A percentile compares a stretch with the other conserved stretches of the same genome.
These are phyloP conservation scores for Panus rudis DNA, from an alignment of 768 basidiomycete genomes.

Conservation along the genomic window DNA sequence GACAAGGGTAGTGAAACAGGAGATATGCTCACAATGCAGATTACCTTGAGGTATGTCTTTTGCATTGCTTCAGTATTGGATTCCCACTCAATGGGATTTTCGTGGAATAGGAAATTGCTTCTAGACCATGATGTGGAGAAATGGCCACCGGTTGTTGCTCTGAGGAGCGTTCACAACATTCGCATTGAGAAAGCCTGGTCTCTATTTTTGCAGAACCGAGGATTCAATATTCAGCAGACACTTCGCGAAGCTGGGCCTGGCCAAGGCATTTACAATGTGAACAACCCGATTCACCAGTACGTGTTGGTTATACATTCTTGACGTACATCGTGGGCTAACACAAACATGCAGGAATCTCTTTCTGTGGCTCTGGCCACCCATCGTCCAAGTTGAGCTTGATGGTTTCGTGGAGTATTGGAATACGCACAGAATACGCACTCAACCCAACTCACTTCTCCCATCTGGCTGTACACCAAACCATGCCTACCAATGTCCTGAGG, in stretches of 20 bases:
- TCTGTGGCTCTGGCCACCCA: constrained; percentile 27
- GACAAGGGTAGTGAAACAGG: constrained; percentile 28
- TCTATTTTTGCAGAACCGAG: constrained; percentile 13
- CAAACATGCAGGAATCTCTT: constrained; percentile 19
- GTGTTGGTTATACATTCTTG: background rate
- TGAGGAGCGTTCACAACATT: constrained; percentile 15
- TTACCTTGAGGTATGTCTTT: constrained; percentile 1
- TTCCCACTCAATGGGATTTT: background rate
- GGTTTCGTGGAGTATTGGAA: constrained; percentile 26
- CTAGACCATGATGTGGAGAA: background rate
- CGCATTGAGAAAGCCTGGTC: constrained; percentile 14
- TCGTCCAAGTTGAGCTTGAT: constrained; percentile 24
- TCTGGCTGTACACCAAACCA: constrained; percentile 15
- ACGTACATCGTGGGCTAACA: too few relatives aligned
- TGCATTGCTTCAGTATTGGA: background rate
- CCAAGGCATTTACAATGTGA: constrained; percentile 10
- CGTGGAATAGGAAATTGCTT: background rate
- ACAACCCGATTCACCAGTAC: background rate
- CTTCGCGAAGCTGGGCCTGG: constrained; percentile 10
- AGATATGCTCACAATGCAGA: constrained; percentile 18
- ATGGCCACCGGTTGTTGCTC: background rate
- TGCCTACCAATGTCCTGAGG: background rate
- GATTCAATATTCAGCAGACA: constrained; percentile 11
- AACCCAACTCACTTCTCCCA: constrained; percentile 21
- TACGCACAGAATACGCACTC: constrained; percentile 19